Conservation (phyloP, 2,329 filamentous ascomycete species). For the Xylaria arbuscula region DNA sequence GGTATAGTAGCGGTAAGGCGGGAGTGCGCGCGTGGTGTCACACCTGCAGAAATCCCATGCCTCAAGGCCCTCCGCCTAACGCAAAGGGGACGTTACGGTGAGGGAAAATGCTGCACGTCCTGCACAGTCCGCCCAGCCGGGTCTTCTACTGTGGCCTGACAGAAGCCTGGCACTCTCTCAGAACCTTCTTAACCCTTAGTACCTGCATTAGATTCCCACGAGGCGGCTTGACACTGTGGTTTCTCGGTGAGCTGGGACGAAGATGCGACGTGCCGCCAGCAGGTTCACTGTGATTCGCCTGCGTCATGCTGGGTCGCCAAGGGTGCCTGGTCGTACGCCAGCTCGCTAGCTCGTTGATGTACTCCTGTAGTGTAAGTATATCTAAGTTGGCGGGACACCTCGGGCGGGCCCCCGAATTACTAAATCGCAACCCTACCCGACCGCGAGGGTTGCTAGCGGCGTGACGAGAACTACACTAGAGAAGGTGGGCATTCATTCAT, state of each 20-base stretch:
- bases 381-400: neutral
- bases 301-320: constrained; percentile 34
- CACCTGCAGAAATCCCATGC: constrained; percentile 29
- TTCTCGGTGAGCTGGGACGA: constrained; percentile 44
- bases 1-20: constrained; percentile 40
- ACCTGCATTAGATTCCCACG: constrained; percentile 49
- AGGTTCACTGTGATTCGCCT: constrained; percentile 43
- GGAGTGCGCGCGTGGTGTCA: constrained; percentile 32
- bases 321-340: constrained; percentile 21
- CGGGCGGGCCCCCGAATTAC: constrained; percentile 15
- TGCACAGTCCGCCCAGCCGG: constrained; percentile 30
- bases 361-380: neutral
- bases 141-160: constrained; percentile 30
- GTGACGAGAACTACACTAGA: constrained; percentile 9
- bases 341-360: constrained; percentile 3
- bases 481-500: neutral
- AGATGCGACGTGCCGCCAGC: constrained; percentile 15
- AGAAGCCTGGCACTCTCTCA: neutral
- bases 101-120: neutral
- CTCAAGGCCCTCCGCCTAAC: constrained; percentile 6
- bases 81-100: constrained; percentile 31
- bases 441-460: constrained; percentile 10
- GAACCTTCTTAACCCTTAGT: constrained; percentile 35
- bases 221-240: constrained; percentile 44
- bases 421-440: constrained; percentile 38